Evolutionary conservation across 305 asterid species (phyloP), one percentile per base, ranked within the genome.

Genomic region (Plantago coronopus): DNA sequence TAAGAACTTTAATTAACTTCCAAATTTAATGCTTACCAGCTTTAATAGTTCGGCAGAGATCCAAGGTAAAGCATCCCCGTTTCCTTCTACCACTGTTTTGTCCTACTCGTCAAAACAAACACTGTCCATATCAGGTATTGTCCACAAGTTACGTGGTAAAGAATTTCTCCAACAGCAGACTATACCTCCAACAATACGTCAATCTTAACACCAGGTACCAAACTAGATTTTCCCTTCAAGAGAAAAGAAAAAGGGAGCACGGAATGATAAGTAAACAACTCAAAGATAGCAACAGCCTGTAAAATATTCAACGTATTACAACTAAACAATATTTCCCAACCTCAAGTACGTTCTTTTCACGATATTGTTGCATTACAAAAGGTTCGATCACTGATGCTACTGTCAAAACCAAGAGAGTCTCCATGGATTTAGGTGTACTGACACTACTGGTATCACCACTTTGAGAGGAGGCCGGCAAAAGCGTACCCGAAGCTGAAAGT

Each of bases 321-420:
- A 44, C 61, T 60, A 50, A 2, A 62, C 37, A 67, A 55, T 37
- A 45, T 48, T 37, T 48, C 44, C 75, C 61, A 73, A 86, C 95
- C 98, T 84, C 65, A 7, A 71, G 45, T 43, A 61, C 53, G 70
- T 57, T 77, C 29, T 29, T 18, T 44, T 71, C 81, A 62, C 74
- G 75, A 49, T 77, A 65, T 25, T 75, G 77, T 63, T 76, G 82
- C 54, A 64, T 62, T 44, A 89, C 61, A 62, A 91, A 91, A n/a
- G 94, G 97, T 76, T 91, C 97, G 15, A 91, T 75, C 67, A 87
- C 83, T 61, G 97, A 91, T 31, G 97, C 98, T 71, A 82, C 95
- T 5, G 96, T 91, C 72, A 89, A 61, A 64, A 85, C 88, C 72
- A 88, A 62, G 54, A 80, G 43, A 20, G 70, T 72, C 37, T 70